phyloP scores from a whole-genome alignment of 208 protist species.

The Trypanosomatidae sp. region DNA sequence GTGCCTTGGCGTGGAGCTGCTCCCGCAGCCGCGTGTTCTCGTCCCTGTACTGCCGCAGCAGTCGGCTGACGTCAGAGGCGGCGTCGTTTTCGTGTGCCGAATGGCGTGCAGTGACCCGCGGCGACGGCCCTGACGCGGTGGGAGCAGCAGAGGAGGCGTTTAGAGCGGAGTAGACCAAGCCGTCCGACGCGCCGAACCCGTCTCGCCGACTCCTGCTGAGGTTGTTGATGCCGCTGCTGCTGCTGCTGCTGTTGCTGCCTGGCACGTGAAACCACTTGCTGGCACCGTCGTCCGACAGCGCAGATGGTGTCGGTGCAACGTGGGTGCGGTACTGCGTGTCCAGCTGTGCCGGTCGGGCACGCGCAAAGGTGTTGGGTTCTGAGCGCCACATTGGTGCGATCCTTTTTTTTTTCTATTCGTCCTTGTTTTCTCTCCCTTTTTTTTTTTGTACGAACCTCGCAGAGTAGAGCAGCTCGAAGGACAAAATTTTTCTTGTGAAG shows the following conservation, averaged over 20 bases:
- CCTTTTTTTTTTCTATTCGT: no score
- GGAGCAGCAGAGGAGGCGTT: background rate
- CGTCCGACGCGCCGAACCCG: conserved; percentile 5
- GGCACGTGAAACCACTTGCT: conserved; percentile 25
- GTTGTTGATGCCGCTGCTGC: background rate
- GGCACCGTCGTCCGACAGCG: background rate
- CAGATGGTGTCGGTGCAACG: background rate
- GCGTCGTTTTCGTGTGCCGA: background rate
- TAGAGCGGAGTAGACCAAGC: background rate
- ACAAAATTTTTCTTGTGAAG: no score
- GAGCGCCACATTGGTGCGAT: conserved; percentile 17
- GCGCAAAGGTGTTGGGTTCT: conserved; percentile 22
- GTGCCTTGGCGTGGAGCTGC: conserved; percentile 46
- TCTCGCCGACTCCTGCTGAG: no score
- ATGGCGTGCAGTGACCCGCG: background rate
- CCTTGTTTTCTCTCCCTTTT: no score
- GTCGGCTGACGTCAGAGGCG: conserved; percentile 22
- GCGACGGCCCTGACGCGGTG: background rate
- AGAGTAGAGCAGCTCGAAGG: no score
- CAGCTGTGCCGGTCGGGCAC: conserved; percentile 14
- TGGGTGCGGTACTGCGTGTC: conserved; percentile 18
- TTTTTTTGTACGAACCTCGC: no score
- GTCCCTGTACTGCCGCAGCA: conserved; percentile 41
- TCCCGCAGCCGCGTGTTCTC: conserved; percentile 66
- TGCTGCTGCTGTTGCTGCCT: conserved; percentile 1